Evolutionary conservation across 495 filamentous ascomycete genomes (phyloP), one percentile per base, ranked within the genome.

Genomic region (Hypoxylon lenormandii): DNA sequence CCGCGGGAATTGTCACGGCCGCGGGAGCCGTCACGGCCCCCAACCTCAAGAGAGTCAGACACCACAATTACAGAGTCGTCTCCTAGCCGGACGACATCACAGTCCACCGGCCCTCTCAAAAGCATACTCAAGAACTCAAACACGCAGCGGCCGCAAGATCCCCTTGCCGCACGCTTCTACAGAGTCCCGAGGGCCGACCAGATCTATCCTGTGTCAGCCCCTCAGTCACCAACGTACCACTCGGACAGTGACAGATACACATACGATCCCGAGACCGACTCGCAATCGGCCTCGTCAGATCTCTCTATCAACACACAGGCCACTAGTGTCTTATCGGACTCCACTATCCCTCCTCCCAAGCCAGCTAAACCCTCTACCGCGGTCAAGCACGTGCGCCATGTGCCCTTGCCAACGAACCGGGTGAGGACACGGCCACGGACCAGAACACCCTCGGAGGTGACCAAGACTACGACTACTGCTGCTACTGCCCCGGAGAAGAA

Each of bases 301-400:
- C 72, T 82, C 23, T 83, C 81, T 13, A 64, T 78, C 48, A 83
- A 76, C 62, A 83, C 81, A 6, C 73, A 81, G 52, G 80, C 80
- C 37, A 83, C 81, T 0, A 77, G 75, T 12, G 76, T 76, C 19
- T 47, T 69, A 36, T 81, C 78, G 2, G 75, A 77, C 48, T 64
- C 61, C 52, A 77, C 74, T 46, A 36, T 43, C 46, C 76, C 38
- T 71, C 77, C 38, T 68, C 77, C 64, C 62, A 78, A 72, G 59
- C 70, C 51, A 49, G 59, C 64, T 7, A 72, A 69, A 43, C 72
- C 54, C 21, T 72, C 68, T 2, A 66, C 62, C 40, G 74, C 75
- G 46, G 57, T 74, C 5, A 73, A 69, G 67, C 73, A 80, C 74
- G 50, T 75, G 12, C 72, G 78, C 67, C 73, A 74, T 66, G 38